Percentiles rank a stretch among this genome's conserved stretches.
Conservation (phyloP, 768 basidiomycete species). For the Suillus brevipes region DNA sequence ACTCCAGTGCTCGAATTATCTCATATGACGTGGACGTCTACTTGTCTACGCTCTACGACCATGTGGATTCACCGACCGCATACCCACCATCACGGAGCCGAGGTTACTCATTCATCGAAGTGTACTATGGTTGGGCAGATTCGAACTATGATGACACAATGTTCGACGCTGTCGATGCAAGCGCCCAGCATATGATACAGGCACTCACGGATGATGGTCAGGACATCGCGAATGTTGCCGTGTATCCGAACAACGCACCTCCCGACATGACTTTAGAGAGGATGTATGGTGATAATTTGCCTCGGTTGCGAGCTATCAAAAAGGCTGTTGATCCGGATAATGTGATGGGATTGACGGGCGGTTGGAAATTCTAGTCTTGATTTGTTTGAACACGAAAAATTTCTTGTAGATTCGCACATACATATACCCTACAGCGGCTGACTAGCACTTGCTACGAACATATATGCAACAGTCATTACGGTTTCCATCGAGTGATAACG, state of each 20-base stretch:
- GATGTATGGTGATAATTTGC: not conserved
- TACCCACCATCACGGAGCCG: constrained; percentile 42
- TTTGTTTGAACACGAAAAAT: not conserved
- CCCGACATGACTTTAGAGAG: not conserved
- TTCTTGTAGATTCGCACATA: not conserved
- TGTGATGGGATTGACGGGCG: not conserved
- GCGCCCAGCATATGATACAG: not conserved
- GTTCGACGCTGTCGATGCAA: not conserved
- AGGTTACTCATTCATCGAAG: not conserved
- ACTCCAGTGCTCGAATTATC: constrained; percentile 1
- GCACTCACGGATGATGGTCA: not conserved
- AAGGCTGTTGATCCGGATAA: not conserved
- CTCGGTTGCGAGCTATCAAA: not conserved
- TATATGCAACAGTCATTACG: not conserved
- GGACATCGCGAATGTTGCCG: not conserved
- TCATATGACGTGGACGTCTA: constrained; percentile 46
- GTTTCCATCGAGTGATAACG: not conserved
- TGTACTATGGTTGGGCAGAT: not conserved
- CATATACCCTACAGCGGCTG: not conserved
- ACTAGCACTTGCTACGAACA: not conserved
- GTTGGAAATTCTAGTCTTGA: not conserved
- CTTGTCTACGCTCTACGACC: constrained; percentile 39
- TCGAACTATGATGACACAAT: not conserved
- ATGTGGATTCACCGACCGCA: constrained; percentile 37
- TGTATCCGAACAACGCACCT: not conserved